Base-by-base conservation (phyloP, 352 stramenopile genomes). In the Pythium phragmitis region DNA sequence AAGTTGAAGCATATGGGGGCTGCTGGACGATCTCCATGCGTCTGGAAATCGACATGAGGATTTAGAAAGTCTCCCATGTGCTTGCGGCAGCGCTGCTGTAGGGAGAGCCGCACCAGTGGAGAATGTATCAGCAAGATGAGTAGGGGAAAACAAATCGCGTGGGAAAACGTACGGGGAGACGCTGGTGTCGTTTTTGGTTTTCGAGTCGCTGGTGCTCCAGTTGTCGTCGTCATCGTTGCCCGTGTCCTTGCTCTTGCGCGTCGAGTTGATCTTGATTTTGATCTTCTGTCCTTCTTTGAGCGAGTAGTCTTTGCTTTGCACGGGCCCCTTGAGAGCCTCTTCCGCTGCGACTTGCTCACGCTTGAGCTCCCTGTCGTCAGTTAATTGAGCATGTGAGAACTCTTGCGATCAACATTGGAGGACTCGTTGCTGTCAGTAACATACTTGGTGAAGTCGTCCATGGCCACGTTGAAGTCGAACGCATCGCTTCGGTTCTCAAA, bases 401-500 rank as follows among this genome's bases (percentile, higher is more conserved):
- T 42, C 5, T 11, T 62, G 19, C 34, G 7, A 39, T 7, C 34
- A 8, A 39, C 34, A 39, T 13, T 2, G 34, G 2, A 60, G 17
- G n/a, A 33, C 11, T 28, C 33, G 45, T 28, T 28, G 21, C 9
- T 33, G 2, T 26, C 45, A 45, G 9, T n/a, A 45, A 70, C 71
- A 26, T 61, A 86, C 78, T 94, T 89, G 68, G 73, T 81, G 61
- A 89, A 82, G 76, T 98, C 90, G 58, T 97, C 89, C 21, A 98
- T 82, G 7, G 89, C 87, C 12, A 95, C 92, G 64, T 98, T 98
- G 68, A 98, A 98, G 75, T 98, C 92, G 77, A 98, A 98, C 1
- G 92, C 91, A 72, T 98, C 89, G 70, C 95, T 97, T 42, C 92
- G 80, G 65, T 98, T 93, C 72, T 97, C 94, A 60, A 98, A 98